phyloP scores from a whole-genome alignment of 768 basidiomycete genomes.

The Harrya chromipes region DNA sequence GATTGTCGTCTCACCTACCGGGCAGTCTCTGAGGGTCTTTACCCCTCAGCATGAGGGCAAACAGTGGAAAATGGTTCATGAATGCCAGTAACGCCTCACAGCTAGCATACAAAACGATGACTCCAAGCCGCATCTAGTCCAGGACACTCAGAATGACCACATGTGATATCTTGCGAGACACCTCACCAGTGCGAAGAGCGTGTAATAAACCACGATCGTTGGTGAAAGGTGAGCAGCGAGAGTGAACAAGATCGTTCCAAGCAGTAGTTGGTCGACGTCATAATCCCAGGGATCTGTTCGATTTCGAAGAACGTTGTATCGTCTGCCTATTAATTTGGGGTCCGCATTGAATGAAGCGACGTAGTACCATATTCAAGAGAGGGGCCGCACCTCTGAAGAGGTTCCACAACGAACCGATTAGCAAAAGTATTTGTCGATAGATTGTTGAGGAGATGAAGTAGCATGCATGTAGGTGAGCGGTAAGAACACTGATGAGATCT shows the following conservation, averaged over 20 bases:
- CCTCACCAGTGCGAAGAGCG: slow-evolving; percentile 66
- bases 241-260: slow-evolving; percentile 89
- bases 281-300: slow-evolving; percentile 91
- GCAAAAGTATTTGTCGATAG: slow-evolving; percentile 57
- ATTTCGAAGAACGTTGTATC: slow-evolving; percentile 81
- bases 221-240: slow-evolving; percentile 78
- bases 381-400: slow-evolving; percentile 73
- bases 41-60: slow-evolving; percentile 75
- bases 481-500: slow-evolving; percentile 65
- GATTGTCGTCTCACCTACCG: slow-evolving; percentile 41
- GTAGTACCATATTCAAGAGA: background rate
- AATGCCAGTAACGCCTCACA: slow-evolving; percentile 69
- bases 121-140: slow-evolving; percentile 47
- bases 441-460: slow-evolving; percentile 61
- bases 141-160: background rate
- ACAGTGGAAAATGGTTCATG: slow-evolving; percentile 92
- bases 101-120: slow-evolving; percentile 56
- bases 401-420: slow-evolving; percentile 74
- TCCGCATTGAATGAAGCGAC: background rate
- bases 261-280: slow-evolving; percentile 90
- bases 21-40: slow-evolving; percentile 86
- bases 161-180: background rate
- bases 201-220: slow-evolving; percentile 83
- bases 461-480: slow-evolving; percentile 68
- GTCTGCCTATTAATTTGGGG: slow-evolving; percentile 57